Evolutionary conservation across 75 land plant species (phyloP).

Genomic region (Azolla pinnata): DNA sequence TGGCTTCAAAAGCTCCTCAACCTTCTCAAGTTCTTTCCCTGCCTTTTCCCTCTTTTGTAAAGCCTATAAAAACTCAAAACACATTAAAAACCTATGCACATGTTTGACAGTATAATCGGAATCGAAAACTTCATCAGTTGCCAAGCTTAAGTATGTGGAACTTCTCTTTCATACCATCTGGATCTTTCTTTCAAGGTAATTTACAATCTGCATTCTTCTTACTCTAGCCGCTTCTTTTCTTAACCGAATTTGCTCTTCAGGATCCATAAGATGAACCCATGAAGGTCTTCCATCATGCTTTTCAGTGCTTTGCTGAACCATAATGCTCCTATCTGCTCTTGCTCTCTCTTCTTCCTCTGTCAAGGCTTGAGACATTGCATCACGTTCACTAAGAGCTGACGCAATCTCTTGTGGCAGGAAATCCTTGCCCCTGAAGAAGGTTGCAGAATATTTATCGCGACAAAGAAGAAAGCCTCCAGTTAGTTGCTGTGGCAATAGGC

Average conservation of each 20-base stretch:
- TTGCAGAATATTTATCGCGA: constrained; percentile 48
- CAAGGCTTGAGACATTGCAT: constrained; percentile 38
- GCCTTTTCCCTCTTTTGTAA: constrained; percentile 63
- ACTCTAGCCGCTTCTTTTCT: not conserved
- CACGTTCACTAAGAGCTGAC: constrained; percentile 28
- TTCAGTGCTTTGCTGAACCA: not conserved
- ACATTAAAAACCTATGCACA: not conserved
- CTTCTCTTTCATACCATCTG: not conserved
- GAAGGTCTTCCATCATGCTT: constrained; percentile 9
- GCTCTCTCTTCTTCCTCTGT: constrained; percentile 63
- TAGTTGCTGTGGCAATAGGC: constrained; percentile 39
- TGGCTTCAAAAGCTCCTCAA: constrained; percentile 53
- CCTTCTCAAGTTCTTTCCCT: constrained; percentile 49
- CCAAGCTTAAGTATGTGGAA: not conserved
- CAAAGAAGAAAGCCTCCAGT: constrained; percentile 60
- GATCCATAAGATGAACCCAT: not conserved
- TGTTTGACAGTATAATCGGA: too few species aligned
- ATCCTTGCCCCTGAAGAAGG: constrained; percentile 67
- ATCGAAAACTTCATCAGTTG: too few species aligned
- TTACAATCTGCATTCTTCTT: not conserved
- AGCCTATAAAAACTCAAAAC: constrained; percentile 27
- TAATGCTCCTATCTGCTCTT: constrained; percentile 18
- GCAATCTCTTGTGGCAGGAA: constrained; percentile 45
- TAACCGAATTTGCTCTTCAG: not conserved
- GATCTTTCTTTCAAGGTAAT: not conserved